These are phyloP conservation scores for Vitis riparia DNA, from an alignment of 164 flowering plant genomes.

Conservation along the genomic window DNA sequence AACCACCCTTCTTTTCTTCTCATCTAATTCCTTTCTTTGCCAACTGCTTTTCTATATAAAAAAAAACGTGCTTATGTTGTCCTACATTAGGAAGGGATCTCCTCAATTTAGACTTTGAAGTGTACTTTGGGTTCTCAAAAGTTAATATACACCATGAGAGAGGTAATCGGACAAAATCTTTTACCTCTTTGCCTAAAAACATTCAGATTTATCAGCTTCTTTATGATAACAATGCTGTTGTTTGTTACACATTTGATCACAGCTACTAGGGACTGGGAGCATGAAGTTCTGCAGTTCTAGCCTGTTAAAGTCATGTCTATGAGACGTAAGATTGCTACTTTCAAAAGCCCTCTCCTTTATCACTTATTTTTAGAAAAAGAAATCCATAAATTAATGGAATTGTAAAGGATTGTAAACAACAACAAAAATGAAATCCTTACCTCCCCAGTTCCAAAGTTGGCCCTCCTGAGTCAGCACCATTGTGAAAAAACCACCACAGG, in stretches of 20 bases:
- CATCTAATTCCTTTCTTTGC: too few species aligned
- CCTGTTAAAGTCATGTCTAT: neutral
- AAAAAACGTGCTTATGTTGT: too few species aligned
- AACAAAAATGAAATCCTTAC: constrained; percentile 29
- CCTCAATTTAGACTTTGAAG: too few species aligned
- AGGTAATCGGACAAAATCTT: too few species aligned
- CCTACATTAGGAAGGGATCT: too few species aligned
- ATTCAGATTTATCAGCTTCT: neutral
- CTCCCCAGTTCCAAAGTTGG: constrained; percentile 97
- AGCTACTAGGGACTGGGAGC: neutral
- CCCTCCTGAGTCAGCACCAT: constrained; percentile 73
- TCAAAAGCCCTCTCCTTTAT: too few species aligned
- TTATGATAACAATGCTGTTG: neutral
- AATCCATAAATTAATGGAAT: neutral
- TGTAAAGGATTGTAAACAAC: neutral
- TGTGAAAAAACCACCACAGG: constrained; percentile 94
- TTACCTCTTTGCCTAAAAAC: too few species aligned
- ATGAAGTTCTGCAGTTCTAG: neutral
- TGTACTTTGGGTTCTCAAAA: too few species aligned
- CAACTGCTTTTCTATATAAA: too few species aligned
- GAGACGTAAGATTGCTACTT: too few species aligned
- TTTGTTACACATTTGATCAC: neutral
- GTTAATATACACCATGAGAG: too few species aligned
- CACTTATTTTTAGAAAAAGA: neutral
- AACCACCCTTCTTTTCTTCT: too few species aligned